These are phyloP conservation scores for Hibiscus syriacus DNA, from an alignment of 345 rosid species.

Conservation along the genomic window DNA sequence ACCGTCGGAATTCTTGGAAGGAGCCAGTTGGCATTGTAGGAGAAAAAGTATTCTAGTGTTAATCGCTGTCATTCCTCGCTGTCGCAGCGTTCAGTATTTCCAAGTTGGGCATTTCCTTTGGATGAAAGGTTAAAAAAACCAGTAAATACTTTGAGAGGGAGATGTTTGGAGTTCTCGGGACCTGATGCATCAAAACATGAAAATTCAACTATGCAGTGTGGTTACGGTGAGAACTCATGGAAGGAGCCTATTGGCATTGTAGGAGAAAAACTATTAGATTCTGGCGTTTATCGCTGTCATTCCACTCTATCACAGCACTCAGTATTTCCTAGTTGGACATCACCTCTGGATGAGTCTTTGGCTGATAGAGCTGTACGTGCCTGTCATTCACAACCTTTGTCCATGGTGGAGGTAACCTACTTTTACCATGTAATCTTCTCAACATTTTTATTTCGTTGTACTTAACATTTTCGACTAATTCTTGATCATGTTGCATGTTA, in stretches of 20 bases:
- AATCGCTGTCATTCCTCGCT: slow-evolving; percentile 71
- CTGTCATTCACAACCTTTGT: slow-evolving; percentile 79
- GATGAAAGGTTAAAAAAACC: not conserved
- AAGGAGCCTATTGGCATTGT: slow-evolving; percentile 27
- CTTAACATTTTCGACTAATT: not conserved
- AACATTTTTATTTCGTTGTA: not conserved
- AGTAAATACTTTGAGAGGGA: not conserved
- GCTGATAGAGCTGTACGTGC: slow-evolving; percentile 50
- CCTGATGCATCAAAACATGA: slow-evolving; percentile 28
- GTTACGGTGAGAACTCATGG: slow-evolving; percentile 25
- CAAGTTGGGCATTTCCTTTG: slow-evolving; percentile 40
- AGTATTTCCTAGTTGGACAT: slow-evolving; percentile 36
- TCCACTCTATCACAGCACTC: slow-evolving; percentile 73
- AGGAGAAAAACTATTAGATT: slow-evolving; percentile 42
- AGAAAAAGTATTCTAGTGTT: slow-evolving; percentile 43
- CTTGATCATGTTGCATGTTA: not conserved
- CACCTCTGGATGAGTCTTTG: slow-evolving; percentile 52
- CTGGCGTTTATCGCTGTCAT: slow-evolving; percentile 61
- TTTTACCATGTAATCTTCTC: not conserved
- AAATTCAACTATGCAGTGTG: slow-evolving; percentile 31
- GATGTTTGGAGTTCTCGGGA: not conserved
- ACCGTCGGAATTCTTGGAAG: slow-evolving; percentile 25
- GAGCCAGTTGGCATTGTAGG: slow-evolving; percentile 29
- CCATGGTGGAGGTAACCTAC: slow-evolving; percentile 60
- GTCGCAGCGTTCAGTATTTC: slow-evolving; percentile 58